Conservation (phyloP, 371 early-diverging fungal species). For the Dinochytrium kinnereticum region DNA sequence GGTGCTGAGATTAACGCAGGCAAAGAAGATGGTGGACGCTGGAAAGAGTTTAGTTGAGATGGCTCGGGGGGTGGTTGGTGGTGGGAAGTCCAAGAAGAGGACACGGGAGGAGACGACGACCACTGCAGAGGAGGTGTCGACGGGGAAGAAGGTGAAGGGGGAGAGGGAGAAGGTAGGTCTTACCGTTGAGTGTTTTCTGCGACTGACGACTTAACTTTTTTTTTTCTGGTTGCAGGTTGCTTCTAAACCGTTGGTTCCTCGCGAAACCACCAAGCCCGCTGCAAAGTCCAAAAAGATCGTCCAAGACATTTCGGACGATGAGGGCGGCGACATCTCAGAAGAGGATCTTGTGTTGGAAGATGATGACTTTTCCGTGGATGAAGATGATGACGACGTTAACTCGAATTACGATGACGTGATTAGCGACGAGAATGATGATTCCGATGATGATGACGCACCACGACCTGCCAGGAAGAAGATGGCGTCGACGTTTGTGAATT, state of each 20-base stretch:
- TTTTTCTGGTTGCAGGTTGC: too few species aligned
- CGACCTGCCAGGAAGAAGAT: too few species aligned
- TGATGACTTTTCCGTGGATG: background rate
- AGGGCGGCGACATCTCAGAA: background rate
- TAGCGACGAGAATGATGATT: background rate
- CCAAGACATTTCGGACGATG: background rate
- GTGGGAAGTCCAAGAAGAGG: too few species aligned
- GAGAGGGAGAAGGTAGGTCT: background rate
- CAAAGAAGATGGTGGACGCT: background rate
- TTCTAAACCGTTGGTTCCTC: too few species aligned
- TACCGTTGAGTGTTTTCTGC: too few species aligned
- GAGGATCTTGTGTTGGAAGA: background rate
- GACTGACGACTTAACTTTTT: too few species aligned
- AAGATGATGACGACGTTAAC: background rate
- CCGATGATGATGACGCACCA: background rate
- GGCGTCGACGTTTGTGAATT: constrained; percentile 1
- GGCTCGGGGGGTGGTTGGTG: too few species aligned
- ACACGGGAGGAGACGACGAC: background rate
- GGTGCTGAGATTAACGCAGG: background rate
- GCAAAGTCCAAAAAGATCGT: background rate
- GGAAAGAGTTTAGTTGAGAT: background rate
- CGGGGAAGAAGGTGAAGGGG: background rate
- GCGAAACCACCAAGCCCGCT: too few species aligned
- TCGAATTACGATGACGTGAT: background rate
- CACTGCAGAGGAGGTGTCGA: background rate